Evolutionary conservation across 495 filamentous ascomycete species (phyloP), one percentile per base, ranked within the genome.

Genomic region (Wilcoxina mikolae): DNA sequence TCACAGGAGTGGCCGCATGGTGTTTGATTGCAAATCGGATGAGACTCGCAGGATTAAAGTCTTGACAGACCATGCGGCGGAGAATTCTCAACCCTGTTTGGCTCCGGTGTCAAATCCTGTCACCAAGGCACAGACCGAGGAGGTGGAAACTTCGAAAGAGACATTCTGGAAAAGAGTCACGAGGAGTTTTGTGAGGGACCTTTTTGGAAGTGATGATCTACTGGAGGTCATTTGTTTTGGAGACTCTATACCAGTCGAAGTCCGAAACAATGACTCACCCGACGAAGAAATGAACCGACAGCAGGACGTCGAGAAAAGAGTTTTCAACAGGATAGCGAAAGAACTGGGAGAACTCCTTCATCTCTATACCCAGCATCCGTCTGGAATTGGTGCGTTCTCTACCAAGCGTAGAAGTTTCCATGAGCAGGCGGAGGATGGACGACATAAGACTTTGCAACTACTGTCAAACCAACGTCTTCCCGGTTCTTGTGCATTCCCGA

Each of bases 181-280:
- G 3, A 78, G 85, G 48, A 82, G 82, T 61, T 82, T 95, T 17
- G 88, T 98, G 44, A 77, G 78, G 22, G 88, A 94, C 66, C 68
- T 98, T 39, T 82, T 98, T 65, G 88, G 93, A 2, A 86, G 96
- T 49, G 88, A 96, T 57, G 87, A 95, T 56, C 74, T 76, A 31
- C 69, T 90, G 27, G 77, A 96, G 4, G 83, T 82, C 1, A 78
- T 95, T 23, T 78, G 96, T 3, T 87, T 95, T 55, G 91, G 91
- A 2, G 91, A 95, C 69, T 72, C 77, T 10, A 69, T 96, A 26
- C 80, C 83, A 7, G 72, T 74, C 26, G 79, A 83, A 33, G 28
- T 69, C 3, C 18, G 49, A 3, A 51, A 57, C 12, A 54, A 62
- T 27, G 55, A 58, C 41, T 38, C 57, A 47, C 39, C 26, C 54